Evolutionary conservation across 179 eudicot species (phyloP), one percentile per base, ranked within the genome.

Genomic region (Drosera spatulata): DNA sequence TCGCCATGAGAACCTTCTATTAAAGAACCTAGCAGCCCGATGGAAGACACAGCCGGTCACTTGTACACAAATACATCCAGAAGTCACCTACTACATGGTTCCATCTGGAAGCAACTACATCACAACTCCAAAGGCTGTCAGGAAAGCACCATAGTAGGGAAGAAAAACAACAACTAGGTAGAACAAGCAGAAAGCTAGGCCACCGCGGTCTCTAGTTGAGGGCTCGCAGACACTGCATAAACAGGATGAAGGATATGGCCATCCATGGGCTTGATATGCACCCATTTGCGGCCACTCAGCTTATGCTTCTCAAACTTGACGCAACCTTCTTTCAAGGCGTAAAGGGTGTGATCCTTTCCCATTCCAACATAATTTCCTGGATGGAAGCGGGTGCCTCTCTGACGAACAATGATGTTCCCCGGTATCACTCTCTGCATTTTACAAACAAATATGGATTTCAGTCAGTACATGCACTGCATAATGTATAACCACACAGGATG

Each of bases 261-360:
- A 3, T 88, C 84, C 80, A 83, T 85, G 64, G 96, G 98, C 69
- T 80, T 96, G 46, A 91, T 83, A 60, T 88, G 95, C 55, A 91
- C 79, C 96, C 98, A 91, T 67, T 86, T 88, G 64, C 96, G 93
- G n/a, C 87, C 86, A 33, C 78, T 91, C 66, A 83, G 64, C 82
- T 91, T 88, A 73, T 88, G 75, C 41, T 66, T 80, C 66, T 91
- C 98, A 56, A 91, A 91, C 66, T 86, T 93, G 44, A 89, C 88
- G 42, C 49, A 54, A 1, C 95, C 97, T 75, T 79, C 95, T 69
- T 84, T 89, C 50, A 89, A 40, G 4, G 97, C 95, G 53, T 66
- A 89, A 3, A 89, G 66, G 2, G 97, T 89, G 74, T 89, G 95
- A 66, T 89, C 97, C 69, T 72, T 89, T 40, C 97, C 97, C 0